Evolutionary conservation across 78 protist species (phyloP).

Genomic region (Paratrimastix pyriformis): DNA sequence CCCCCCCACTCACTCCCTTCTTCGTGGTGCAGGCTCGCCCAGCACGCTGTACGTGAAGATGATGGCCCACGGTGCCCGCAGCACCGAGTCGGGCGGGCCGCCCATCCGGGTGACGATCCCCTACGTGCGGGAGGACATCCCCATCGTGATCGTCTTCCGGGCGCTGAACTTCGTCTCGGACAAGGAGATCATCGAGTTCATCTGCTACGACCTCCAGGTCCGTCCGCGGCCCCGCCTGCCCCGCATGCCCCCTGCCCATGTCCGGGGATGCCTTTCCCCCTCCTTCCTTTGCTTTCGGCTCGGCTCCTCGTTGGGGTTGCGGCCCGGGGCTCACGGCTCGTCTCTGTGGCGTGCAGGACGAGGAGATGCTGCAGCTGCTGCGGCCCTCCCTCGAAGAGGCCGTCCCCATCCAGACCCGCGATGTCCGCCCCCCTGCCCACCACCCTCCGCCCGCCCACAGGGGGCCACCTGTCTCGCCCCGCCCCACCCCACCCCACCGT

Average conservation of each 20-base stretch:
- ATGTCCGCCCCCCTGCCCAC: not conserved
- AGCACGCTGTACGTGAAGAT: conserved; percentile 53
- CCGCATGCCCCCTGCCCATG: not conserved
- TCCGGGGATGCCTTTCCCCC: too few relatives aligned
- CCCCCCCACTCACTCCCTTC: too few relatives aligned
- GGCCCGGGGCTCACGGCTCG: not conserved
- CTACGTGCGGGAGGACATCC: conserved; percentile 68
- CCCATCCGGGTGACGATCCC: conserved; percentile 48
- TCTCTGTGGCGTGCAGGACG: not conserved
- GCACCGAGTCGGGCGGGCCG: conserved; percentile 13
- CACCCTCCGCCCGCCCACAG: not conserved
- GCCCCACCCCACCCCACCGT: too few relatives aligned
- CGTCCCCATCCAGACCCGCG: conserved; percentile 44
- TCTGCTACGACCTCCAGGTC: conserved; percentile 79
- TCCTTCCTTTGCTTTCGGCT: too few relatives aligned
- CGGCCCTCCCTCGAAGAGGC: conserved; percentile 89
- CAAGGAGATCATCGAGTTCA: conserved; percentile 76
- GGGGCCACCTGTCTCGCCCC: too few relatives aligned
- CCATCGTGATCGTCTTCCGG: conserved; percentile 81
- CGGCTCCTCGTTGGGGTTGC: not conserved
- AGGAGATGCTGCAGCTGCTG: conserved; percentile 67
- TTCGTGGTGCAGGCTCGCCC: conserved; percentile 40
- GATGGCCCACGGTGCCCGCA: conserved; percentile 21
- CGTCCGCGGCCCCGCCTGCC: not conserved
- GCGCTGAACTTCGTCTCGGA: conserved; percentile 90